Conservation (phyloP, 805 yeast genomes). For the Debaryomyces maramus region DNA sequence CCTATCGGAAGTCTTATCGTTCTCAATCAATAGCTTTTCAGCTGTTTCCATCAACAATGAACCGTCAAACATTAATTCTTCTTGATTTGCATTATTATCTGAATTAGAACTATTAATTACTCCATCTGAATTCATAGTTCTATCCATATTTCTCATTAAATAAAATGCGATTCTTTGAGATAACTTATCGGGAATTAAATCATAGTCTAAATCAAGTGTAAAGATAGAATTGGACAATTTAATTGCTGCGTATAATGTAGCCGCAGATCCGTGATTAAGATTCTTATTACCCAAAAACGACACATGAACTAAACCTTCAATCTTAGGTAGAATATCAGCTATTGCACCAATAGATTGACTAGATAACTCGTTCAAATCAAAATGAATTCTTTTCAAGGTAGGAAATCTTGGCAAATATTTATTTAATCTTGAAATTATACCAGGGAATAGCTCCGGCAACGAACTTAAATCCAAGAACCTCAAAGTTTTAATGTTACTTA, state of each 20-base stretch:
- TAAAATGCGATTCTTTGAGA: slow-evolving; percentile 56
- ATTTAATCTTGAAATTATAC: slow-evolving; percentile 44
- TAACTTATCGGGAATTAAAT: slow-evolving; percentile 50
- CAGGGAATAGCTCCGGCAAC: slow-evolving; percentile 53
- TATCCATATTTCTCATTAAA: slow-evolving; percentile 58
- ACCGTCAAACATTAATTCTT: slow-evolving; percentile 74
- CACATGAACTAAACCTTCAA: slow-evolving; percentile 51
- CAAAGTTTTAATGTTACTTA: slow-evolving; percentile 40
- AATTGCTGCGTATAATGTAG: slow-evolving; percentile 50
- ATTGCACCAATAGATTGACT: slow-evolving; percentile 49
- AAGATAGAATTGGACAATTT: slow-evolving; percentile 47
- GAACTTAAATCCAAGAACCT: slow-evolving; percentile 56
- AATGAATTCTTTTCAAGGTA: slow-evolving; percentile 51
- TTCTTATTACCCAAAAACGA: slow-evolving; percentile 53
- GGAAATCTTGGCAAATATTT: slow-evolving; percentile 47
- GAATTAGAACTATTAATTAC: slow-evolving; percentile 5
- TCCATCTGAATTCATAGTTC: slow-evolving; percentile 34
- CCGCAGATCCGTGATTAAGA: slow-evolving; percentile 45
- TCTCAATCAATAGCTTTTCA: slow-evolving; percentile 53
- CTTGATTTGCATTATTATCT: slow-evolving; percentile 23
- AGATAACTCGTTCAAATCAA: slow-evolving; percentile 52
- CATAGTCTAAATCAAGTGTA: slow-evolving; percentile 55
- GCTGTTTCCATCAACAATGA: slow-evolving; percentile 73
- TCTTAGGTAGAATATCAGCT: slow-evolving; percentile 47
- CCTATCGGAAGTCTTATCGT: slow-evolving; percentile 37